A percentile compares a stretch with the other conserved stretches of the same genome.
phyloP scores from a whole-genome alignment of 176 grass and related monocot species.

The Paspalum notatum region DNA sequence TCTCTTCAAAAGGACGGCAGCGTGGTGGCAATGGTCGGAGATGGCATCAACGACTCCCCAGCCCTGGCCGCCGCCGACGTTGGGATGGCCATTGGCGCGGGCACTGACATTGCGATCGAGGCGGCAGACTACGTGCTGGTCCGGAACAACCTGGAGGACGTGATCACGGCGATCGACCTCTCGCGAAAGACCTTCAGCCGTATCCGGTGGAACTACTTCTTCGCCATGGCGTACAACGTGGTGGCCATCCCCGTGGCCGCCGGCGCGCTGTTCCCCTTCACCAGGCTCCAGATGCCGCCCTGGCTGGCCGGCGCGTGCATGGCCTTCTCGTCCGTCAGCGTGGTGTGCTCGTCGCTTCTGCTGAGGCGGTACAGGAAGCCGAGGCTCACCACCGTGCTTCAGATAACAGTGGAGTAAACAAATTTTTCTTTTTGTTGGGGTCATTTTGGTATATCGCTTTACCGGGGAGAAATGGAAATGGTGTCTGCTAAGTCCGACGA shows the following conservation, averaged over 20 bases:
- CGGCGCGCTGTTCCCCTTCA: conserved; percentile 67
- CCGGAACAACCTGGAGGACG: conserved; percentile 83
- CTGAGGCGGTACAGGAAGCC: conserved; percentile 92
- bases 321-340: conserved; percentile 90
- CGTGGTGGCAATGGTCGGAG: conserved; percentile 75
- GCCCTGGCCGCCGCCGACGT: conserved; percentile 85
- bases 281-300: conserved; percentile 65
- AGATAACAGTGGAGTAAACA: conserved; percentile 83
- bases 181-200: conserved; percentile 80
- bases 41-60: conserved; percentile 86
- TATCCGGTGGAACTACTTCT: conserved; percentile 89
- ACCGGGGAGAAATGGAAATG: conserved; percentile 23
- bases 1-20: conserved; percentile 70
- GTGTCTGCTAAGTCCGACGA: background rate
- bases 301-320: conserved; percentile 92
- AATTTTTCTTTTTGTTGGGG: background rate
- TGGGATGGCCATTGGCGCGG: conserved; percentile 88
- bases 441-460: background rate
- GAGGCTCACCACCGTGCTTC: conserved; percentile 83
- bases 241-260: conserved; percentile 72
- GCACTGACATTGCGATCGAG: conserved; percentile 76
- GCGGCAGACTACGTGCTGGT: conserved; percentile 86
- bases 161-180: conserved; percentile 94
- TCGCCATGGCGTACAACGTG: conserved; percentile 72
- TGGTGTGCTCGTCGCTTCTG: conserved; percentile 89